phyloP scores from a whole-genome alignment of 257 asterid genomes.

The Agastache rugosa region DNA sequence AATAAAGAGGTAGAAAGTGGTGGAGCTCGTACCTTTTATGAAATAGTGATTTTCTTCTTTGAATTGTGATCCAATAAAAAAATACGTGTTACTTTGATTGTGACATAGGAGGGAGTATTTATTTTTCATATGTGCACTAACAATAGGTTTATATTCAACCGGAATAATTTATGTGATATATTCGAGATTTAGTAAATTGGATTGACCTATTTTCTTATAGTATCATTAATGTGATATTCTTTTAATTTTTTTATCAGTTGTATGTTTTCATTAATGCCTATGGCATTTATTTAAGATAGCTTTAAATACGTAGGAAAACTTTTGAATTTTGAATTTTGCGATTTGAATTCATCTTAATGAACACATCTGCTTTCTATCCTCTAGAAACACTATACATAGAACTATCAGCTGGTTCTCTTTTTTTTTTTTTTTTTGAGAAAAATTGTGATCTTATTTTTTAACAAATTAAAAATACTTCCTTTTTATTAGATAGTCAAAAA shows the following conservation, averaged over 20 bases:
- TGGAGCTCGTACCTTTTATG: too few relatives aligned
- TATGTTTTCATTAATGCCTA: neutral
- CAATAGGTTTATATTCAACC: neutral
- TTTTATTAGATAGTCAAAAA: neutral
- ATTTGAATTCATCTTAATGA: neutral
- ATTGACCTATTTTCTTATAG: neutral
- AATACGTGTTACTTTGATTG: too few relatives aligned
- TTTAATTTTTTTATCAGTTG: neutral
- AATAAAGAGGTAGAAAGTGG: too few relatives aligned
- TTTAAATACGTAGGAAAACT: neutral
- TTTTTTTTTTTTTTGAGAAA: too few relatives aligned
- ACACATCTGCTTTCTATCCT: neutral
- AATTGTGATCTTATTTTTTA: neutral
- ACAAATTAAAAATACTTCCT: neutral
- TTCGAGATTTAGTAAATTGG: neutral
- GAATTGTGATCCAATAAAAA: too few relatives aligned
- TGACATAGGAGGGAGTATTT: too few relatives aligned
- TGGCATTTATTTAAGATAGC: neutral
- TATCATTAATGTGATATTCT: neutral
- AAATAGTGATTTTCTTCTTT: too few relatives aligned
- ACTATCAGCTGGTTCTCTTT: too few relatives aligned
- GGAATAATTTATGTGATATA: neutral
- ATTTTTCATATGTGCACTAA: neutral
- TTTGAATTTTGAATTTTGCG: constrained; percentile 23
- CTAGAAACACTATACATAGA: neutral